phyloP scores from a whole-genome alignment of 768 basidiomycete species.

The Xerocomus spinulosus region DNA sequence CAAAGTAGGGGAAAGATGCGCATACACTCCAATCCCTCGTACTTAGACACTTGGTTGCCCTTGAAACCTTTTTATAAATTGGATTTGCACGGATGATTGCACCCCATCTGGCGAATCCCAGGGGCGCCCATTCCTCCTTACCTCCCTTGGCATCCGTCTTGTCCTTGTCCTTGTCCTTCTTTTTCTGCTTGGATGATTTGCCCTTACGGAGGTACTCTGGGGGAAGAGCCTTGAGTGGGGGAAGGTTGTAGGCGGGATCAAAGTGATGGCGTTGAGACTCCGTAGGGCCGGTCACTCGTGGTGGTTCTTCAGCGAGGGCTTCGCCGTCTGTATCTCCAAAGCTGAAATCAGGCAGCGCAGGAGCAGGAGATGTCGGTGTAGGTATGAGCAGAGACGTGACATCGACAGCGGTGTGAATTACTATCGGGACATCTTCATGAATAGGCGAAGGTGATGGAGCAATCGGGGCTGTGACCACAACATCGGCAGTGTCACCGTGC shows the following conservation, averaged over 20 bases:
- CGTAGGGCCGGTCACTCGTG: conserved; percentile 9
- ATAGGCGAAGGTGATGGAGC: neutral
- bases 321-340: conserved; percentile 31
- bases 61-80: conserved; percentile 61
- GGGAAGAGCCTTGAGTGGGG: conserved; percentile 52
- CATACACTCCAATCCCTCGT: conserved; percentile 81
- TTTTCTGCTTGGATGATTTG: conserved; percentile 45
- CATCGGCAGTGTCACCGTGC: neutral
- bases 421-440: conserved; percentile 11
- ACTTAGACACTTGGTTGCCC: conserved; percentile 72
- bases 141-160: conserved; percentile 49
- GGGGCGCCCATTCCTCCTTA: conserved; percentile 58
- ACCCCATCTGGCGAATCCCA: conserved; percentile 69
- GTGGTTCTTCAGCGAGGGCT: conserved; percentile 15
- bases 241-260: conserved; percentile 48
- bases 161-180: conserved; percentile 49
- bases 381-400: conserved; percentile 32
- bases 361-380: conserved; percentile 34
- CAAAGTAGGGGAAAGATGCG: conserved; percentile 15
- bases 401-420: conserved; percentile 27
- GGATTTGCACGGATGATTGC: conserved; percentile 76
- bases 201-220: conserved; percentile 49
- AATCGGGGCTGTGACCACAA: neutral
- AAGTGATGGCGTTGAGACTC: conserved; percentile 35
- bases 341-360: conserved; percentile 27